These are phyloP conservation scores for Ramichloridium luteum DNA, from an alignment of 2,329 filamentous ascomycete genomes.

Conservation along the genomic window DNA sequence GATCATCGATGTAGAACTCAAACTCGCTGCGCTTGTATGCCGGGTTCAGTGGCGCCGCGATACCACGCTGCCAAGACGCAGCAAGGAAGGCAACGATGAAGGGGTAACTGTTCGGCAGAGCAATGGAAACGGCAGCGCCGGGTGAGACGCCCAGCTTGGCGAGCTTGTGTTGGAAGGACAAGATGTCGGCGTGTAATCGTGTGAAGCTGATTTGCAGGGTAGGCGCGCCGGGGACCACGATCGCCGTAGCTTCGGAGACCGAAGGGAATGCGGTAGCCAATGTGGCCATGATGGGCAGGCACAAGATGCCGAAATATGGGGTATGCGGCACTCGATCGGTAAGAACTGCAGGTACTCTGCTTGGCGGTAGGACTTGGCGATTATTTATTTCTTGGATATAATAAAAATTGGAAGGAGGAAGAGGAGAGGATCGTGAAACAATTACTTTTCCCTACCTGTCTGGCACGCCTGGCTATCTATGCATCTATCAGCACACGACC, in stretches of 20 bases:
- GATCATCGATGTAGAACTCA: conserved; percentile 82
- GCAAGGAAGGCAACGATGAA: conserved; percentile 81
- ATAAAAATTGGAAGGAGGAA: too few relatives aligned
- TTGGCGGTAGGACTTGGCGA: too few relatives aligned
- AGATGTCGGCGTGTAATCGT: conserved; percentile 53
- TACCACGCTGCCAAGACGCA: conserved; percentile 69
- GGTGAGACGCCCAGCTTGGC: conserved; percentile 60
- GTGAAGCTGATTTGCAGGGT: conserved; percentile 58
- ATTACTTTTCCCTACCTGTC: too few relatives aligned
- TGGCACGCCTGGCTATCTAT: too few relatives aligned
- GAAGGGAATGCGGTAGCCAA: conserved; percentile 46
- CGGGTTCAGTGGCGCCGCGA: conserved; percentile 77
- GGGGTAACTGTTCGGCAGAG: conserved; percentile 72
- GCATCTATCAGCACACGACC: too few relatives aligned
- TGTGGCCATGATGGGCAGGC: conserved; percentile 37
- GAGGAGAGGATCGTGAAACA: too few relatives aligned
- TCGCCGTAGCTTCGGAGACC: conserved; percentile 43
- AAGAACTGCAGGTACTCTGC: too few relatives aligned
- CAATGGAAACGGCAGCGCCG: conserved; percentile 65
- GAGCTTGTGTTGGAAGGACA: conserved; percentile 63
- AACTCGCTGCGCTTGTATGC: conserved; percentile 84
- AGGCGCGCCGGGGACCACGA: conserved; percentile 60
- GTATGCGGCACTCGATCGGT: too few relatives aligned
- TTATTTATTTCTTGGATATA: too few relatives aligned
- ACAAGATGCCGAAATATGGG: too few relatives aligned